Evolutionary conservation across 2,329 filamentous ascomycete species (phyloP), one percentile per base, ranked within the genome.

Genomic region (Talaromyces marneffei): DNA sequence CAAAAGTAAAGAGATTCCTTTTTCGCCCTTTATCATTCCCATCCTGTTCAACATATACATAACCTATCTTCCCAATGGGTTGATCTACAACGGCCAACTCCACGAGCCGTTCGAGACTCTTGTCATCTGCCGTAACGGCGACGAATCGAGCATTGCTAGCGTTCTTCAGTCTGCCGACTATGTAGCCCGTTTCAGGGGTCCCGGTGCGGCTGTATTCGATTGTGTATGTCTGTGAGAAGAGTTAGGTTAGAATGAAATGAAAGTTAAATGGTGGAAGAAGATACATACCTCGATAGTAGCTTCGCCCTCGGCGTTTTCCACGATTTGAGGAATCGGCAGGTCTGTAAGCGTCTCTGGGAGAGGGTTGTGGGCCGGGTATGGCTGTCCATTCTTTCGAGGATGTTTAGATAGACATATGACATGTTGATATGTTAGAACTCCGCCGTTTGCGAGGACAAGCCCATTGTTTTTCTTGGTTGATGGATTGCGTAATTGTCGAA

Each of bases 391-490:
- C 35, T 63, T 67, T 52, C 68, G 68, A 8, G 82, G 80, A 9
- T 72, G 65, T 0, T 73, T 78, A 0, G 84, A 86, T 1, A 89
- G 72, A 52, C 84, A 81, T 0, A 89, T 67, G 2, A 81, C 85
- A 67, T 88, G 82, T 68, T 89, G 85, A 68, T 88, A 86, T 0
- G 84, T 86, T n/a, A 87, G 65, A 31, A 85, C 78, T 0, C 87
- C 87, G 0, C 87, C 86, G 66, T 89, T 89, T 1, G 86, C 86
- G 14, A 89, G 78, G 3, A 89, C 75, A 0, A 89, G 70, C 1
- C 84, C 86, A 14, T 77, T 82, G 2, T 71, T 75, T 1, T 76
- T 76, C 25, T 74, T 77, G 0, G 77, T 76, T 8, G 69, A 60
- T 42, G 58, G 50, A 20, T 60, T 67, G 9, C 85, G 77, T 3